Percentiles rank a stretch among this genome's conserved stretches.
phyloP scores from a whole-genome alignment of 148 eudicot species.

The Silene latifolia region DNA sequence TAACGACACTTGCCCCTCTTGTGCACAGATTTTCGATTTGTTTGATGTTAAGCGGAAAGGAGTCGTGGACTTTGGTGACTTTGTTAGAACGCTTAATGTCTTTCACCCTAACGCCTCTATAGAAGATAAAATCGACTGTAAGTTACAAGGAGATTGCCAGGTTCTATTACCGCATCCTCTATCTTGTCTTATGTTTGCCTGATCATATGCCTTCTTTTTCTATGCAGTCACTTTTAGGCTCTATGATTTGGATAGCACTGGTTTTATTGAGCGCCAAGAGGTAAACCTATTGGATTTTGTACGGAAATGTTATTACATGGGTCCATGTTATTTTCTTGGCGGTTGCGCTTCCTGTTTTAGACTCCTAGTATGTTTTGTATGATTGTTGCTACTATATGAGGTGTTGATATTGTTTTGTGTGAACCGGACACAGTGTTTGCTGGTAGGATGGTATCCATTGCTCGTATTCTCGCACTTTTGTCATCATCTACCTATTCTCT shows the following conservation, averaged over 20 bases:
- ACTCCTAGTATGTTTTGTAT: neutral
- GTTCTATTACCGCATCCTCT: neutral
- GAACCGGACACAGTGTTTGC: neutral
- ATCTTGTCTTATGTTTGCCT: constrained; percentile 1
- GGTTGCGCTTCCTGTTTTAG: neutral
- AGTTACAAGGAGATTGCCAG: constrained; percentile 20
- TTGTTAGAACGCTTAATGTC: constrained; percentile 71
- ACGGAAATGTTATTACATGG: too few species aligned
- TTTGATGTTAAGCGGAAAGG: constrained; percentile 86
- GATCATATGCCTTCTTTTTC: constrained; percentile 4
- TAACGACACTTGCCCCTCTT: constrained; percentile 1
- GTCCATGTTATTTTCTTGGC: neutral
- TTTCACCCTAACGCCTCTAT: constrained; percentile 87
- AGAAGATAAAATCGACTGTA: constrained; percentile 87
- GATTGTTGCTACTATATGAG: neutral
- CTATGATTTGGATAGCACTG: constrained; percentile 83
- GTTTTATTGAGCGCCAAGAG: constrained; percentile 91
- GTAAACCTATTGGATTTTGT: constrained; percentile 31
- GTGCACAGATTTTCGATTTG: constrained; percentile 75
- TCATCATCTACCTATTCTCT: neutral
- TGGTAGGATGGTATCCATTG: neutral
- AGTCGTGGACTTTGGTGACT: constrained; percentile 88
- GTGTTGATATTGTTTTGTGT: neutral
- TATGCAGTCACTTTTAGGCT: constrained; percentile 85
- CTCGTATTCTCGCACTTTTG: neutral